Conservation (phyloP, 2,329 filamentous ascomycete genomes). For the Trichophyton rubrum region DNA sequence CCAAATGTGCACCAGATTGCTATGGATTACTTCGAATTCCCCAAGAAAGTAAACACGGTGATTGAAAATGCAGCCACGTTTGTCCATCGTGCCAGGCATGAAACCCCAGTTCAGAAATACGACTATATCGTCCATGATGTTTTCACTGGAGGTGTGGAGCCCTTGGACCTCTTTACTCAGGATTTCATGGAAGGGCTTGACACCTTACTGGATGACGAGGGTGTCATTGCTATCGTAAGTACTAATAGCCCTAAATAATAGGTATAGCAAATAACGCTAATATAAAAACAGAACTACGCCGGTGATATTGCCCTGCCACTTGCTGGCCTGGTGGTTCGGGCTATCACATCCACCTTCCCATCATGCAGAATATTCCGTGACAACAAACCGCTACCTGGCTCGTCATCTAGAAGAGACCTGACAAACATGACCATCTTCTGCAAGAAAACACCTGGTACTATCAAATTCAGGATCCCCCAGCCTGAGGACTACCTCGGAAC, state of each 20-base stretch:
- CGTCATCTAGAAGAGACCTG: conserved; percentile 52
- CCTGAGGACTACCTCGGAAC: conserved; percentile 60
- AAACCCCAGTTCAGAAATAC: conserved; percentile 42
- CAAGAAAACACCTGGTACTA: conserved; percentile 46
- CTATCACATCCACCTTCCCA: conserved; percentile 72
- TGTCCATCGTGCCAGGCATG: conserved; percentile 39
- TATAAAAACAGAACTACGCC: conserved; percentile 64
- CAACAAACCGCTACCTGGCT: conserved; percentile 41
- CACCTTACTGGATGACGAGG: conserved; percentile 59
- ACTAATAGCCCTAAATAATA: conserved; percentile 9
- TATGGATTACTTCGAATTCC: conserved; percentile 67
- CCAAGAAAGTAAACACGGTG: conserved; percentile 61
- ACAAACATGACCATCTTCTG: conserved; percentile 97
- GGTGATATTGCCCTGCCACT: conserved; percentile 70
- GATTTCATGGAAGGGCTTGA: conserved; percentile 66
- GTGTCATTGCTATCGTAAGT: conserved; percentile 75
- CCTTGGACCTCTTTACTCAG: conserved; percentile 71
- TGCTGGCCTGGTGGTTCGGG: conserved; percentile 66
- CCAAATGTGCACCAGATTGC: conserved; percentile 79
- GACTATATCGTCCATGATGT: conserved; percentile 97
- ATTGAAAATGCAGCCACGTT: conserved; percentile 73
- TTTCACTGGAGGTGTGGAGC: conserved; percentile 91
- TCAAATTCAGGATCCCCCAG: conserved; percentile 55
- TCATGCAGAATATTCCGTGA: conserved; percentile 86
- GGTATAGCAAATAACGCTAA: not conserved